Base-by-base conservation (phyloP, 306 rosid species). In the Lathyrus sativus region DNA sequence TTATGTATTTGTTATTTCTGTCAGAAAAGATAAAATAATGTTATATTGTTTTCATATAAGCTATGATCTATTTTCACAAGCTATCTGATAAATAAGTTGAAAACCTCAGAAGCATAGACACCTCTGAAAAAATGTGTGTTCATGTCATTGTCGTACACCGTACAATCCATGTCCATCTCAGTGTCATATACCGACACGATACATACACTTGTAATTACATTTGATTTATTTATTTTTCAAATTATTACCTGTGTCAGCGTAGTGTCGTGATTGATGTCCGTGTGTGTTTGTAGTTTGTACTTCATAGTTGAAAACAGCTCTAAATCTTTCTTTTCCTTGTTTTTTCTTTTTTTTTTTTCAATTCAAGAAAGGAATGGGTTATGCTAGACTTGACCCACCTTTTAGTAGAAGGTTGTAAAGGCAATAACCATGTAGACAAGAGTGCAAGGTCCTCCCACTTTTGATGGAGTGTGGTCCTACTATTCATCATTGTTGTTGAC, bases 391-490 rank as follows among this genome's bases (percentile, higher is more conserved):
- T 48, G 54, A 74, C 72, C 81, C 39, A 74, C 68, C 81, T 68
- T 81, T 73, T 60, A 24, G 38, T 68, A 72, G 73, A 79, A 66
- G 76, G 72, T 78, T 67, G 78, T 62, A 64, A 77, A 54, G 68
- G 75, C 62, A 59, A 67, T 72, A 75, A 64, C 76, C 53, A 61
- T 54, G 31, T 62, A 78, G 62, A 71, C 17, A 17, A 63, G 66
- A 39, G 69, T 72, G 65, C 54, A 60, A 66, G 77, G 53, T 66
- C 82, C 71, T 63, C 62, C 2, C 50, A 44, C 69, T 74, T 74
- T 74, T 46, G 67, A 56, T 66, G 15, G 60, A 53, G 46, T 76
- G 78, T 76, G 84, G 84, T 74, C 84, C 82, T 54, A 14, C 29
- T 18, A 54, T 51, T 60, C 75, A 43, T 69, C 75, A 80, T 82